A percentile compares a stretch with the other conserved stretches of the same genome.
phyloP scores from a whole-genome alignment of 345 rosid genomes.

The Gossypioides kirkii region DNA sequence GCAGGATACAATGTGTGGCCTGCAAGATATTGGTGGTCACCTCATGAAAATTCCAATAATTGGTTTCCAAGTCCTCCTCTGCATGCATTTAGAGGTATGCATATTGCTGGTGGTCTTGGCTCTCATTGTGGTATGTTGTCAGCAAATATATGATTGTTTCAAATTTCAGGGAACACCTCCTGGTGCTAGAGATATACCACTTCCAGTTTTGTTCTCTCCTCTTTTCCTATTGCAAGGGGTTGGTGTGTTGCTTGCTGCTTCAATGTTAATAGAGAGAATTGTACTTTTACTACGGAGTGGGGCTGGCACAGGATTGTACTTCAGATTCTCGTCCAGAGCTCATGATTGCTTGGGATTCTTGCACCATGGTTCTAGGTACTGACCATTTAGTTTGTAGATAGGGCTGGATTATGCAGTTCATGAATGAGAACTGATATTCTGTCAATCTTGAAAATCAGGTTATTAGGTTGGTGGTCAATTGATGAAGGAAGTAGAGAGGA shows the following conservation, averaged over 20 bases:
- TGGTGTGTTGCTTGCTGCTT: slow-evolving; percentile 74
- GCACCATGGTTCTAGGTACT: slow-evolving; percentile 96
- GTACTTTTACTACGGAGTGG: slow-evolving; percentile 61
- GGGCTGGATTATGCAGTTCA: not conserved
- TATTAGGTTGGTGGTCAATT: slow-evolving; percentile 99
- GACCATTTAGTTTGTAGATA: slow-evolving; percentile 2
- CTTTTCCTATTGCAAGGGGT: slow-evolving; percentile 82
- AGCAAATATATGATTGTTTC: slow-evolving; percentile 21
- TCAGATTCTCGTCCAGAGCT: slow-evolving; percentile 58
- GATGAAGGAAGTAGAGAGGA: slow-evolving; percentile 96
- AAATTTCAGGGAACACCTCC: slow-evolving; percentile 82
- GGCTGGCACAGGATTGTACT: slow-evolving; percentile 69
- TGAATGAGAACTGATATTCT: not conserved
- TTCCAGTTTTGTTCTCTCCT: slow-evolving; percentile 80
- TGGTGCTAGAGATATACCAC: slow-evolving; percentile 70
- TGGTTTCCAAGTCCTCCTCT: slow-evolving; percentile 82
- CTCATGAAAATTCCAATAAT: slow-evolving; percentile 82
- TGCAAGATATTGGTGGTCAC: slow-evolving; percentile 94
- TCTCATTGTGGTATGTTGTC: slow-evolving; percentile 22
- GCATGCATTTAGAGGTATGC: slow-evolving; percentile 87
- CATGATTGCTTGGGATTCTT: slow-evolving; percentile 85
- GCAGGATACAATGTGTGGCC: slow-evolving; percentile 61
- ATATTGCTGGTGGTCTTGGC: slow-evolving; percentile 8
- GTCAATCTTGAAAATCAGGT: slow-evolving; percentile 37
- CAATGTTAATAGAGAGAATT: slow-evolving; percentile 72